These are phyloP conservation scores for Phytopythium oedochilum DNA, from an alignment of 352 stramenopile species.

Conservation along the genomic window DNA sequence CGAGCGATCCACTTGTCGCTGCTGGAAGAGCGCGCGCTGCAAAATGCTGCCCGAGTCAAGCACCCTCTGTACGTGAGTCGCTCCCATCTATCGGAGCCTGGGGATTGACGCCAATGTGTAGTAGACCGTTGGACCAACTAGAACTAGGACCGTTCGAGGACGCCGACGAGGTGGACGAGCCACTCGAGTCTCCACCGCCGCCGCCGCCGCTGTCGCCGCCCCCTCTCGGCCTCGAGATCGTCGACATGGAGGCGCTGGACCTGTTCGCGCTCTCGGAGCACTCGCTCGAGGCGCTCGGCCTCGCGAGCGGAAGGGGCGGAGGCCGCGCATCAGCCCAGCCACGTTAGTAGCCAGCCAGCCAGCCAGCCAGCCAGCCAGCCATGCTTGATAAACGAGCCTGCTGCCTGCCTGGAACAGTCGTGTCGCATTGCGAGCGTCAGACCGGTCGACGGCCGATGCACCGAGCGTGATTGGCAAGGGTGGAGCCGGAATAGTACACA, in stretches of 20 bases:
- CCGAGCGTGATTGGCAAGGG: too few species aligned
- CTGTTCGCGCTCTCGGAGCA: slow-evolving; percentile 25
- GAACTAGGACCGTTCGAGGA: too few species aligned
- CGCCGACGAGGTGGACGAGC: not conserved
- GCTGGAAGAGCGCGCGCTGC: slow-evolving; percentile 22
- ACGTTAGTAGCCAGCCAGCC: not conserved
- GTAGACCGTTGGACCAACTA: too few species aligned
- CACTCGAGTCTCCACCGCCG: not conserved
- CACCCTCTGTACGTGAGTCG: not conserved
- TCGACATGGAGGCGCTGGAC: slow-evolving; percentile 17
- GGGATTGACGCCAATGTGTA: too few species aligned
- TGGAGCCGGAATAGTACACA: too few species aligned
- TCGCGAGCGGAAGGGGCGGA: not conserved
- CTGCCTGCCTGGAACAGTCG: too few species aligned
- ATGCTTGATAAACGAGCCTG: too few species aligned
- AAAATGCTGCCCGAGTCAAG: not conserved
- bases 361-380: too few species aligned
- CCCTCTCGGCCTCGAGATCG: slow-evolving; percentile 8
- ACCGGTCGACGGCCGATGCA: too few species aligned
- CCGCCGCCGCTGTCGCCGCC: not conserved
- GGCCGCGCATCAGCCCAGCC: not conserved
- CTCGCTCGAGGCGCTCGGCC: slow-evolving; percentile 4
- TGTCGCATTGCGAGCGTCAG: too few species aligned
- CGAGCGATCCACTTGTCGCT: slow-evolving; percentile 50
- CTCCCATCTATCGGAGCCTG: too few species aligned